Conservation (phyloP, 2,329 filamentous ascomycete genomes). For the Paecilomyces variotii region DNA sequence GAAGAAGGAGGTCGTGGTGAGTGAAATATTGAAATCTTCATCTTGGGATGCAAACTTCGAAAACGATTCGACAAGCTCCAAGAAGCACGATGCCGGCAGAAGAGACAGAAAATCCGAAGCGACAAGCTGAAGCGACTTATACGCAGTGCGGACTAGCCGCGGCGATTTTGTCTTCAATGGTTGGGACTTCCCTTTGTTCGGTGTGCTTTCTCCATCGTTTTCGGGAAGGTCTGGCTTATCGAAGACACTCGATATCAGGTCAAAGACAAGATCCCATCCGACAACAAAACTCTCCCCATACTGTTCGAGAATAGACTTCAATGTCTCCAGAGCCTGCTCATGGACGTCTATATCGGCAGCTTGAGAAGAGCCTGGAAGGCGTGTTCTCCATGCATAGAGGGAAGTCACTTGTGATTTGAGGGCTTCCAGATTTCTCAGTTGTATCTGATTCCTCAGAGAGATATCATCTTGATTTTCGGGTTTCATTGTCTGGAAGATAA, state of each 20-base stretch:
- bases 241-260: conserved; percentile 78
- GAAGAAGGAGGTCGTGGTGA: conserved; percentile 92
- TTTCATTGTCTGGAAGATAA: conserved; percentile 37
- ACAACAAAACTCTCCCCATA: conserved; percentile 75
- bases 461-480: conserved; percentile 29
- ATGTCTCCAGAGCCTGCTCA: conserved; percentile 66
- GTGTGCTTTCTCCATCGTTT: conserved; percentile 14
- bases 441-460: conserved; percentile 52
- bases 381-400: conserved; percentile 48
- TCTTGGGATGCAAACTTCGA: conserved; percentile 83
- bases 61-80: conserved; percentile 75
- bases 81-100: conserved; percentile 62
- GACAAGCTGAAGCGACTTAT: conserved; percentile 81
- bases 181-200: conserved; percentile 4
- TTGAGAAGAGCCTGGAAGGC: conserved; percentile 50
- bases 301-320: conserved; percentile 77
- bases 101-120: conserved; percentile 87
- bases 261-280: conserved; percentile 81
- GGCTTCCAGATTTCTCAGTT: conserved; percentile 62
- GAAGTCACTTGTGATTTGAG: conserved; percentile 54
- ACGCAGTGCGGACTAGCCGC: conserved; percentile 75
- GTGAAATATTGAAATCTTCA: conserved; percentile 88
- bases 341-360: conserved; percentile 71
- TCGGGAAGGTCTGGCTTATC: conserved; percentile 36
- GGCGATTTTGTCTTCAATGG: conserved; percentile 44